Conservation (phyloP, 2,329 filamentous ascomycete species). For the Herpotrichia juniperi region DNA sequence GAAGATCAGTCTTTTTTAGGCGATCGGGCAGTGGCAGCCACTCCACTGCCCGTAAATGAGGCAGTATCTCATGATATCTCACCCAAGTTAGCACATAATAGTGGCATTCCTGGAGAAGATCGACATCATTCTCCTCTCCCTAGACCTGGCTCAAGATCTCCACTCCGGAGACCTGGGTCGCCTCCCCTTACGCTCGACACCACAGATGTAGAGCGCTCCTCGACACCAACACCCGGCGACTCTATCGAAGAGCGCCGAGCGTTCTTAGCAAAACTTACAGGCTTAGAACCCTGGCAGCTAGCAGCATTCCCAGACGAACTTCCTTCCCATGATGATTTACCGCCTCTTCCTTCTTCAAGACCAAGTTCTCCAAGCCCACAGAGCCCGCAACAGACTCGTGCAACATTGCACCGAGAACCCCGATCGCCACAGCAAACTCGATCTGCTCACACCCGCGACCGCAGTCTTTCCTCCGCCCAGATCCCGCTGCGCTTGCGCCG, state of each 20-base stretch:
- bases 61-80: conserved; percentile 19
- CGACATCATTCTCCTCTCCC: conserved; percentile 38
- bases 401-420: conserved; percentile 23
- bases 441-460: neutral
- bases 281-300: conserved; percentile 41
- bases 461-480: conserved; percentile 52
- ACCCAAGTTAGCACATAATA: conserved; percentile 22
- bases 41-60: conserved; percentile 53
- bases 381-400: conserved; percentile 29
- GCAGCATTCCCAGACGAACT: conserved; percentile 42
- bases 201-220: conserved; percentile 31
- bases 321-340: conserved; percentile 37
- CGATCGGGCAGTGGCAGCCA: conserved; percentile 63
- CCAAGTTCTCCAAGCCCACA: conserved; percentile 34
- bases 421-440: too few relatives aligned
- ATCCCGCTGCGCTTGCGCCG: conserved; percentile 63
- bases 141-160: conserved; percentile 29
- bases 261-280: conserved; percentile 41
- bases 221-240: too few relatives aligned
- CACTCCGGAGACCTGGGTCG: too few relatives aligned
- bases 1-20: conserved; percentile 67
- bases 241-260: conserved; percentile 42
- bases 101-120: conserved; percentile 40
- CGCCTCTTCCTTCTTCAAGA: conserved; percentile 37
- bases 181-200: conserved; percentile 26